Evolutionary conservation across 2,329 filamentous ascomycete species (phyloP).

Genomic region (Aspergillus persii): DNA sequence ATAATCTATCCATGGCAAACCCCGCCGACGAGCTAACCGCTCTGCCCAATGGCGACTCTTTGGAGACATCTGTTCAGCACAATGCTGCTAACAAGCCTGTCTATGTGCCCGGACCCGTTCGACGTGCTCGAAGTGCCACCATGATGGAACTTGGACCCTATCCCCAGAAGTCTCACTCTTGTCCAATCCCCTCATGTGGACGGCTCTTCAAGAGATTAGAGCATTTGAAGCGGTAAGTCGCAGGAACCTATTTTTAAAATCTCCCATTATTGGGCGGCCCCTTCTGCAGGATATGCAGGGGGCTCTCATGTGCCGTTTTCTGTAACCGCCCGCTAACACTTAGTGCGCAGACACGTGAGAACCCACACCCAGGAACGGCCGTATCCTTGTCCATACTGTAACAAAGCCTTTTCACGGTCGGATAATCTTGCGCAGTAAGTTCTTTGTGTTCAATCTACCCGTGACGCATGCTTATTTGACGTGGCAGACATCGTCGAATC

Average conservation of each 20-base stretch:
- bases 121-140: slow-evolving; percentile 88
- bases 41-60: slow-evolving; percentile 61
- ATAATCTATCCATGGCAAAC: slow-evolving; percentile 64
- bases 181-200: slow-evolving; percentile 97
- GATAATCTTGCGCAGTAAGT: slow-evolving; percentile 97
- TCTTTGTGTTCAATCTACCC: background rate
- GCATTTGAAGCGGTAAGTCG: slow-evolving; percentile 91
- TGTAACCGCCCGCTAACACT: slow-evolving; percentile 52
- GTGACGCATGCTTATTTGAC: slow-evolving; percentile 34
- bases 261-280: slow-evolving; percentile 21
- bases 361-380: slow-evolving; percentile 99
- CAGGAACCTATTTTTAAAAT: slow-evolving; percentile 25
- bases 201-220: slow-evolving; percentile 98
- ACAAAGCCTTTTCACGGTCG: slow-evolving; percentile 96
- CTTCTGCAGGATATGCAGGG: slow-evolving; percentile 22
- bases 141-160: slow-evolving; percentile 96
- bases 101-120: slow-evolving; percentile 66
- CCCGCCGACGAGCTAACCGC: slow-evolving; percentile 65
- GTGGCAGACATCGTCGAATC: slow-evolving; percentile 65
- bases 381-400: slow-evolving; percentile 96
- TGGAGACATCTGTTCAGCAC: slow-evolving; percentile 54
- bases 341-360: slow-evolving; percentile 80
- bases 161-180: slow-evolving; percentile 96
- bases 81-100: slow-evolving; percentile 59
- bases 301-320: slow-evolving; percentile 42